These are phyloP conservation scores for Orychophragmus violaceus DNA, from an alignment of 345 rosid species.

Conservation along the genomic window DNA sequence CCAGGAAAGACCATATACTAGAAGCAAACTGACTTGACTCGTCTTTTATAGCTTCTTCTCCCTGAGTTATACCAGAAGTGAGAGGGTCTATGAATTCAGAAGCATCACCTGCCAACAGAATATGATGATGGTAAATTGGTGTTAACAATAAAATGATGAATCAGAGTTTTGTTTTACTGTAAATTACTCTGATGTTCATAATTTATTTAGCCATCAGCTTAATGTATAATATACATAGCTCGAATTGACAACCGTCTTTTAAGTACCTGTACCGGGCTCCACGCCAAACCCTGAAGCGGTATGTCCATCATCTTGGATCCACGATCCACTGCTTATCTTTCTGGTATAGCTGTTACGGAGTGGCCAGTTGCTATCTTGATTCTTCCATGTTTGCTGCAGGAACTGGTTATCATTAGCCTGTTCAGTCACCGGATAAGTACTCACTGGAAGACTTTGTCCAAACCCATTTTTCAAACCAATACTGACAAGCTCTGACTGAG, in stretches of 20 bases:
- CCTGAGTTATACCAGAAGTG: background rate
- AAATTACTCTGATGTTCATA: background rate
- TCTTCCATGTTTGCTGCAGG: conserved; percentile 26
- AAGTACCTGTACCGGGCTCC: conserved; percentile 9
- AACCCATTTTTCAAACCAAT: conserved; percentile 27
- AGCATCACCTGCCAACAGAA: conserved; percentile 1
- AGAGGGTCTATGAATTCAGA: conserved; percentile 12
- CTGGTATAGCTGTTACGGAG: conserved; percentile 25
- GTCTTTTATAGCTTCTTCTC: background rate
- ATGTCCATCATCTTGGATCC: conserved; percentile 32
- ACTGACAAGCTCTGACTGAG: background rate
- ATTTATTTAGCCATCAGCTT: background rate
- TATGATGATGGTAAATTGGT: background rate
- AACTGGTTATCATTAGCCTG: conserved; percentile 23
- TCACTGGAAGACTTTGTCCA: conserved; percentile 2
- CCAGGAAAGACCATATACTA: conserved; percentile 62
- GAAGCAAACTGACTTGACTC: conserved; percentile 53
- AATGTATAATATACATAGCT: no score
- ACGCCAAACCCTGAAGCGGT: background rate
- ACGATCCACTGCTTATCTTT: conserved; percentile 27
- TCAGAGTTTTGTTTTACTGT: background rate
- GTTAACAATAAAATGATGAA: background rate
- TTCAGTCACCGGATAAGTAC: background rate
- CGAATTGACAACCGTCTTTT: no score
- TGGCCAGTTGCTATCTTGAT: conserved; percentile 31